phyloP scores from a whole-genome alignment of 2,329 filamentous ascomycete genomes.

The Bipolaris oryzae region DNA sequence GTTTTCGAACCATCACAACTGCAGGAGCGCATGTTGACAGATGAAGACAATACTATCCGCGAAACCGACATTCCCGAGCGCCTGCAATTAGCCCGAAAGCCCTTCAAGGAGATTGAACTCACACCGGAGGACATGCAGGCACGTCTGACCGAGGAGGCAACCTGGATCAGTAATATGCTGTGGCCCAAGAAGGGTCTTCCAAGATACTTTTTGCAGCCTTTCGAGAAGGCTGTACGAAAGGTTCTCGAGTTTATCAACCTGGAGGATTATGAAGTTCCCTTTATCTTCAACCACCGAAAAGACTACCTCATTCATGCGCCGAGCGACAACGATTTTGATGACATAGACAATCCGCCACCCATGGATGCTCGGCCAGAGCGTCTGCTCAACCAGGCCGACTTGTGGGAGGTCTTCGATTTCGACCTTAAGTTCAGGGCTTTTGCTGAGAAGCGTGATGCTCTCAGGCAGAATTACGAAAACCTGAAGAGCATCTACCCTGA shows the following conservation, averaged over 20 bases:
- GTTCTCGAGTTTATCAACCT: slow-evolving; percentile 94
- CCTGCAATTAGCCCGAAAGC: slow-evolving; percentile 87
- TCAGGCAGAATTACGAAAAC: slow-evolving; percentile 79
- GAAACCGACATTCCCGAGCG: slow-evolving; percentile 89
- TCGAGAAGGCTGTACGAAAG: slow-evolving; percentile 86
- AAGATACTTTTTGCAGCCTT: slow-evolving; percentile 76
- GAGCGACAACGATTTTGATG: slow-evolving; percentile 63
- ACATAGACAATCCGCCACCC: slow-evolving; percentile 71
- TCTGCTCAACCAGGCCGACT: slow-evolving; percentile 85
- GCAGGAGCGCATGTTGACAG: slow-evolving; percentile 90
- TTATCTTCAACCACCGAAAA: slow-evolving; percentile 97
- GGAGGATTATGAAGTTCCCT: slow-evolving; percentile 93
- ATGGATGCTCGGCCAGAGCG: slow-evolving; percentile 81
- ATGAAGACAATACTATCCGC: slow-evolving; percentile 91
- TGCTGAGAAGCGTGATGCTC: slow-evolving; percentile 85
- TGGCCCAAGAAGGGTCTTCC: slow-evolving; percentile 83
- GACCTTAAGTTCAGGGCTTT: slow-evolving; percentile 95
- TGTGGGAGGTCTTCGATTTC: slow-evolving; percentile 93
- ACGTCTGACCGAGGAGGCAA: slow-evolving; percentile 77
- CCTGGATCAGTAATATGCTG: slow-evolving; percentile 90
- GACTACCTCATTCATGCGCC: slow-evolving; percentile 95
- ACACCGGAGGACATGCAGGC: slow-evolving; percentile 72
- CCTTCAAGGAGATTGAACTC: slow-evolving; percentile 82
- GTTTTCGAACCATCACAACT: slow-evolving; percentile 97
- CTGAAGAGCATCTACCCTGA: slow-evolving; percentile 64